A percentile compares a stretch with the other conserved stretches of the same genome.
Conservation (phyloP, 345 rosid genomes). For the Populus ilicifolia region DNA sequence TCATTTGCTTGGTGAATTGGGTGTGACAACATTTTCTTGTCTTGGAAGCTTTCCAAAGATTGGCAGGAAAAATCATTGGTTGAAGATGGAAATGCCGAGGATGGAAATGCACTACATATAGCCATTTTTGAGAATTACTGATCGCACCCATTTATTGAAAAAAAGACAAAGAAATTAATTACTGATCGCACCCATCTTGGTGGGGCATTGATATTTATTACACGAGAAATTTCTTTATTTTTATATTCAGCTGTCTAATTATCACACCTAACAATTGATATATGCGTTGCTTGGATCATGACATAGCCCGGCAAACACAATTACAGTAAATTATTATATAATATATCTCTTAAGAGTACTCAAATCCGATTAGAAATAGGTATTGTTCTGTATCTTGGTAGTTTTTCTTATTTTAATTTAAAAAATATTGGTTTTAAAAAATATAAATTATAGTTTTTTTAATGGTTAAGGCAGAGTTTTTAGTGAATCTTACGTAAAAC, state of each 20-base stretch:
- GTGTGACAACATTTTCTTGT: constrained; percentile 16
- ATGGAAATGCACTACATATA: not conserved
- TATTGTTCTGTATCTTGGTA: too few species aligned
- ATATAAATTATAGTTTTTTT: too few species aligned
- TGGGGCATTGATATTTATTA: not conserved
- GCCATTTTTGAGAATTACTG: too few species aligned
- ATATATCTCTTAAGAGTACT: too few species aligned
- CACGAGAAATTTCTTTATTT: too few species aligned
- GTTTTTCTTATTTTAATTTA: too few species aligned
- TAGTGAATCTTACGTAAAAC: too few species aligned
- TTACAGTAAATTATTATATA: too few species aligned
- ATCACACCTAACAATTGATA: not conserved
- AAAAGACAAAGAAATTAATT: not conserved
- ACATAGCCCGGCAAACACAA: not conserved
- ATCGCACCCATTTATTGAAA: not conserved
- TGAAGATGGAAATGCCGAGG: not conserved
- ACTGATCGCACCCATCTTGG: not conserved
- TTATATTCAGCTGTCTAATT: not conserved
- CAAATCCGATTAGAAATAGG: too few species aligned
- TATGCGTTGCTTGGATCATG: not conserved
- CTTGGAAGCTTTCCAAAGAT: not conserved
- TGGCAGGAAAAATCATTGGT: not conserved
- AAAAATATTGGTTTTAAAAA: too few species aligned
- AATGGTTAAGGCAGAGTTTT: too few species aligned
- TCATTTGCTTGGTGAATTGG: constrained; percentile 32